Evolutionary conservation across 1,284 basidiomycete genomes (phyloP), one percentile per base, ranked within the genome.

Genomic region (Sporisorium sorghi): DNA sequence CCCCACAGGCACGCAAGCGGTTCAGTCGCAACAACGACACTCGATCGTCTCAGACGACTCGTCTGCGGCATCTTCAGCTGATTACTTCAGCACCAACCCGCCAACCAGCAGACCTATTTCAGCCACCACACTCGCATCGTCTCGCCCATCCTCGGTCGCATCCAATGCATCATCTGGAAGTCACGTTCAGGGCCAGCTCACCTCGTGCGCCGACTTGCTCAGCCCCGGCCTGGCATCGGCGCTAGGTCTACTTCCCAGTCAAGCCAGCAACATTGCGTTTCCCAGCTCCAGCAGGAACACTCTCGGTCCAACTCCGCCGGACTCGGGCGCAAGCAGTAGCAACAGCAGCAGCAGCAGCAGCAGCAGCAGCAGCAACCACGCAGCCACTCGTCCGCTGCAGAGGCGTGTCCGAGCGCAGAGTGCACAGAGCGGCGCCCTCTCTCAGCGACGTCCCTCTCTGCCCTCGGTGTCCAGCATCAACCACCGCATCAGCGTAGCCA

Each of bases 151-250:
- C 7, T 74, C 71, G 17, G 53, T 79, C 7, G 75, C 69, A 12
- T 74, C 71, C 60, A 77, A 62, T 24, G 53, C 72, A 24, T 77
- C 75, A 5, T 55, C 63, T 6, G 47, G 52, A 28, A 74, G 68
- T 43, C 59, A 67, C 11, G 63, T 61, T 33, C 54, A 64, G n/a
- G 66, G 62, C 19, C 76, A 78, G 42, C 62, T 76, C 43, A 67
- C 63, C 44, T 58, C 64, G 3, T 73, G 63, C 39, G 66, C 77
- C 23, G 65, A 68, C 28, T 44, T 80, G 12, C 67, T 77, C 56
- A 72, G 73, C 23, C 77, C 79, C 19, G 65, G 73, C 14, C 64
- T 80, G 2, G 79, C 76, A 37, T 77, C 75, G 5, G 77, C 77
- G 2, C 61, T 80, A 17, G 79, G 77, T 14, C 76, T 79, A 12